phyloP scores from a whole-genome alignment of 805 yeast genomes.

The Wickerhamomyces sydowiorum region DNA sequence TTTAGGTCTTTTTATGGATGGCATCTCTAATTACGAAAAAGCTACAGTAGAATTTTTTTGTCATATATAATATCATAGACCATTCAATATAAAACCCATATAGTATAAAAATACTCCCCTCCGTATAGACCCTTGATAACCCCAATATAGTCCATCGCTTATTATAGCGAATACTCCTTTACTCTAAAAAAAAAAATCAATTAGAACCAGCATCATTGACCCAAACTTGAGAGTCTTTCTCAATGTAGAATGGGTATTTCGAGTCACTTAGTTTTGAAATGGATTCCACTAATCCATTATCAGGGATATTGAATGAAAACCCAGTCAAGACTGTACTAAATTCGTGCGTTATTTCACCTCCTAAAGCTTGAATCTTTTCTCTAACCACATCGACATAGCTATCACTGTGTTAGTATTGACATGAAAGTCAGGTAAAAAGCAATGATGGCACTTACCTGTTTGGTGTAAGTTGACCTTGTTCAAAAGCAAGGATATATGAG shows the following conservation, averaged over 20 bases:
- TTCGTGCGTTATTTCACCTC: conserved; percentile 42
- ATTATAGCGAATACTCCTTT: no score
- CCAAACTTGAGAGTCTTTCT: conserved; percentile 34
- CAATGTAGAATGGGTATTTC: conserved; percentile 37
- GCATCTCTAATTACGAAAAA: no score
- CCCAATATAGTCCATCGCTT: no score
- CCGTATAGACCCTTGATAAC: no score
- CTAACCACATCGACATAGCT: conserved; percentile 27
- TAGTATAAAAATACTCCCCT: no score
- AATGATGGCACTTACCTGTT: conserved; percentile 10
- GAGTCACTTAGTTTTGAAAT: conserved; percentile 9
- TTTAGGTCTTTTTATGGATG: no score
- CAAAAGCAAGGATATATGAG: conserved; percentile 21
- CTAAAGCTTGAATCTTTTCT: conserved; percentile 28
- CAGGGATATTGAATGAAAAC: conserved; percentile 37
- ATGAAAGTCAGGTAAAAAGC: no score
- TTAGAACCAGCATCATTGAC: conserved; percentile 15
- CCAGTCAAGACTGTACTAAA: conserved; percentile 42
- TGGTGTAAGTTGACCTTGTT: conserved; percentile 24
- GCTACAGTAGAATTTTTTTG: no score
- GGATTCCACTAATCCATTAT: conserved; percentile 18
- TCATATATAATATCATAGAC: not conserved
- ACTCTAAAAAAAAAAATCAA: no score
- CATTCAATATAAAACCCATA: no score
- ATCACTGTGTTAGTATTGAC: not conserved